These are phyloP conservation scores for Heliamphora exappendiculata DNA, from an alignment of 148 eudicot species.

Conservation along the genomic window DNA sequence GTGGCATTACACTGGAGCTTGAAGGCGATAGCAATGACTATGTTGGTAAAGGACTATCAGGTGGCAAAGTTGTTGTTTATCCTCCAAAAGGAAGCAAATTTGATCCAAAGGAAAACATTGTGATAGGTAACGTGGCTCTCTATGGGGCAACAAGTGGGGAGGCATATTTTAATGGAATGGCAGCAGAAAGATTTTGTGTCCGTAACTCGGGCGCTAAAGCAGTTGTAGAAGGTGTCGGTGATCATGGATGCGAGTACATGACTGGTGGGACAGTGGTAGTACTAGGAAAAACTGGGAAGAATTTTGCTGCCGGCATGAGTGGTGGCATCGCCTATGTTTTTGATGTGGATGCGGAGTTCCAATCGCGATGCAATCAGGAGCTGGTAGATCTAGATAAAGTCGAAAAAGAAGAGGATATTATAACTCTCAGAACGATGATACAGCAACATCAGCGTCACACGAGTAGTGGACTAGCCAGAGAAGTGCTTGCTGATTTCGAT, in stretches of 20 bases:
- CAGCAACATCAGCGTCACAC: slow-evolving; percentile 98
- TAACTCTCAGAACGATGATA: slow-evolving; percentile 81
- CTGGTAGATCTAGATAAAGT: slow-evolving; percentile 92
- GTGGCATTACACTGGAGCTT: slow-evolving; percentile 86
- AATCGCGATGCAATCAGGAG: slow-evolving; percentile 67
- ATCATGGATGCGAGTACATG: slow-evolving; percentile 99
- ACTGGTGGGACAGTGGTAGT: slow-evolving; percentile 92
- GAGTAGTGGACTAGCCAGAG: slow-evolving; percentile 69
- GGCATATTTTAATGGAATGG: slow-evolving; percentile 98
- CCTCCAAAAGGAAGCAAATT: slow-evolving; percentile 81
- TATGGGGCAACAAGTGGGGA: slow-evolving; percentile 90
- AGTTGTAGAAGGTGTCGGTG: slow-evolving; percentile 99
- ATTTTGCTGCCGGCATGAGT: slow-evolving; percentile 99
- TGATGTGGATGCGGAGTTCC: slow-evolving; percentile 64
- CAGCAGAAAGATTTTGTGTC: slow-evolving; percentile 95
- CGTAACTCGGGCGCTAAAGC: slow-evolving; percentile 96
- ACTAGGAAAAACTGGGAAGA: slow-evolving; percentile 87
- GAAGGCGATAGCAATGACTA: slow-evolving; percentile 99
- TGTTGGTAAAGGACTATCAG: slow-evolving; percentile 96
- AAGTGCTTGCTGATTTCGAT: slow-evolving; percentile 77
- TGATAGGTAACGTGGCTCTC: slow-evolving; percentile 93
- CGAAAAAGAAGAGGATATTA: slow-evolving; percentile 77
- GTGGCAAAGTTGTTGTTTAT: slow-evolving; percentile 89
- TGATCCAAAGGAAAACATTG: slow-evolving; percentile 96
- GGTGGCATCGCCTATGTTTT: slow-evolving; percentile 94